Base-by-base conservation (phyloP, 2,329 filamentous ascomycete genomes). In the Pseudogymnoascus sp. region DNA sequence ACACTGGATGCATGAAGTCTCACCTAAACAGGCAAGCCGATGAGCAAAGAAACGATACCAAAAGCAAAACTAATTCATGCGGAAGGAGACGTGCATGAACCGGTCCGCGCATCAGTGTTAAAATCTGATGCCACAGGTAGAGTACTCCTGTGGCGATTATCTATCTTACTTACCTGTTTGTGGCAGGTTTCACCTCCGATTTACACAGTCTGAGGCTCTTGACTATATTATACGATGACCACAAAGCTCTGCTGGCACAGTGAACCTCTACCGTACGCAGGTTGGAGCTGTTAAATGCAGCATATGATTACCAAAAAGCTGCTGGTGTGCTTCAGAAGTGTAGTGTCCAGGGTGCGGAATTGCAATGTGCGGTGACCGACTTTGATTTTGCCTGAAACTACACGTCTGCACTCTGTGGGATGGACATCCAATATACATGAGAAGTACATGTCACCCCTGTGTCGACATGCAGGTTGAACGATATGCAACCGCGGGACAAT, bases 41-140 rank as follows among this genome's bases (percentile, higher is more conserved):
- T 18, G n/a, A 16, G 25, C 44, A 56, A 56, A 56, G 10, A 56
- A 33, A 56, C 10, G 18, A 33, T 25, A 11, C n/a, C 47, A 56
- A 56, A 56, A 56, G n/a, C 25, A 56, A 56, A 56, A 56, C n/a
- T 18, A 56, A 56, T 56, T 56, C 25, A 33, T 56, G 47, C 25
- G 25, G 50, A 31, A 56, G 25, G 28, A 33, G 21, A 56, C 50
- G 25, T 56, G 50, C 50, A 56, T 56, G 50, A 56, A 56, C 50
- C 28, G 50, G 50, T 56, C 50, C 28, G 28, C 28, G n/a, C 25
- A 33, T 33, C 7, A 33, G 25, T 31, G 8, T 56, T 33, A 33
- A 56, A 56, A 33, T 18, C 18, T 56, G 10, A 33, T 33, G 50
- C n/a, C 25, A 56, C 28, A 33, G 50, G 25, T 33, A 56, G 50